A percentile compares a stretch with the other conserved stretches of the same genome.
phyloP scores from a whole-genome alignment of 257 asterid genomes.

The Cynanchum wilfordii region DNA sequence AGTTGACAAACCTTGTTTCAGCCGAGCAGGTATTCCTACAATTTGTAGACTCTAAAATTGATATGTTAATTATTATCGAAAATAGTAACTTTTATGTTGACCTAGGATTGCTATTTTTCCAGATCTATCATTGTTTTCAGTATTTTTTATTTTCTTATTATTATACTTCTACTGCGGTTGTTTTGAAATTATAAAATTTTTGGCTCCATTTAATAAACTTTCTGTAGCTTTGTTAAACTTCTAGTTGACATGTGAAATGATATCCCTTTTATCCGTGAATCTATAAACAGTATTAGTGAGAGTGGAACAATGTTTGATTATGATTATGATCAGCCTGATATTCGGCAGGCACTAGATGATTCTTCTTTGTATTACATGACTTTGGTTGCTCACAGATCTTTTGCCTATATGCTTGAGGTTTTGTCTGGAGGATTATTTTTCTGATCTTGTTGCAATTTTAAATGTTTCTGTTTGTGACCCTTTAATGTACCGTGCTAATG shows the following conservation, averaged over 20 bases:
- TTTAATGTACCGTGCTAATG: neutral
- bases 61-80: neutral
- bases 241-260: neutral
- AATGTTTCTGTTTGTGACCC: neutral
- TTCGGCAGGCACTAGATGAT: neutral
- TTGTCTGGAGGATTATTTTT: neutral
- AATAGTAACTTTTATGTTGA: neutral
- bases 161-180: neutral
- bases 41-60: neutral
- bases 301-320: neutral
- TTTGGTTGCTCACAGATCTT: neutral
- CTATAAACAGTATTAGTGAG: neutral
- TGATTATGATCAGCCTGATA: neutral
- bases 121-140: neutral
- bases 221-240: neutral
- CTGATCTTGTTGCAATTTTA: neutral
- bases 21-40: slow-evolving; percentile 28
- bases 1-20: slow-evolving; percentile 22
- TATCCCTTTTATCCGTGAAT: neutral
- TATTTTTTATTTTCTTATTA: neutral
- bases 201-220: neutral
- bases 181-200: neutral
- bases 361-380: neutral
- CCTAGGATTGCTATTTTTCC: neutral
- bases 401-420: neutral